Conservation (phyloP, 495 filamentous ascomycete species). For the Apodospora peruviana region DNA sequence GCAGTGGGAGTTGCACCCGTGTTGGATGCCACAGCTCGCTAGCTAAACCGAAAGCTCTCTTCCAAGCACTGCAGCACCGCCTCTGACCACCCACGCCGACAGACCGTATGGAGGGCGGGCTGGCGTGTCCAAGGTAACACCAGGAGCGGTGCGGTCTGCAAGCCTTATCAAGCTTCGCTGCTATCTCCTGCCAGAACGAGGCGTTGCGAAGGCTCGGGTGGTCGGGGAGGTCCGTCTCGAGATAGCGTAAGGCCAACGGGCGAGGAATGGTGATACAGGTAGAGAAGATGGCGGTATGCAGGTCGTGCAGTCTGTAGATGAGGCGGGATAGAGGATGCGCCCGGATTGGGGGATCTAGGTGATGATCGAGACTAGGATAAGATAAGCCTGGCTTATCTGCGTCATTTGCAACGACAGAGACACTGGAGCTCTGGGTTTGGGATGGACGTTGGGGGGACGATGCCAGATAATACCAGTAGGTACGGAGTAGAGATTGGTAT, state of each 20-base stretch:
- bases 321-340: conserved; percentile 12
- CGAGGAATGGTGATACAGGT: not conserved
- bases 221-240: not conserved
- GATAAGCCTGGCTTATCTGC: conserved; percentile 49
- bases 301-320: conserved; percentile 7
- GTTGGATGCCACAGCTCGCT: too few relatives aligned
- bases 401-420: conserved; percentile 35
- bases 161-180: not conserved
- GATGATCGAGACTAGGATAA: conserved; percentile 44
- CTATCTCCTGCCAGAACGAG: too few relatives aligned
- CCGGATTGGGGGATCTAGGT: conserved; percentile 34
- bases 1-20: too few relatives aligned
- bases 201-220: not conserved
- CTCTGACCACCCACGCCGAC: not conserved
- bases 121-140: too few relatives aligned
- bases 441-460: not conserved
- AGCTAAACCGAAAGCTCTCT: too few relatives aligned
- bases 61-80: too few relatives aligned
- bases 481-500: too few relatives aligned
- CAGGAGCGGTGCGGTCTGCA: not conserved
- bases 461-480: not conserved
- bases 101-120: not conserved
- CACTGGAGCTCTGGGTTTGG: not conserved
- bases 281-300: conserved; percentile 7
- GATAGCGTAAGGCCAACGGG: not conserved